Percentiles rank a stretch among this genome's conserved stretches.
Evolutionary conservation across 495 filamentous ascomycete species (phyloP).

Genomic region (Elaphomyces granulatus): DNA sequence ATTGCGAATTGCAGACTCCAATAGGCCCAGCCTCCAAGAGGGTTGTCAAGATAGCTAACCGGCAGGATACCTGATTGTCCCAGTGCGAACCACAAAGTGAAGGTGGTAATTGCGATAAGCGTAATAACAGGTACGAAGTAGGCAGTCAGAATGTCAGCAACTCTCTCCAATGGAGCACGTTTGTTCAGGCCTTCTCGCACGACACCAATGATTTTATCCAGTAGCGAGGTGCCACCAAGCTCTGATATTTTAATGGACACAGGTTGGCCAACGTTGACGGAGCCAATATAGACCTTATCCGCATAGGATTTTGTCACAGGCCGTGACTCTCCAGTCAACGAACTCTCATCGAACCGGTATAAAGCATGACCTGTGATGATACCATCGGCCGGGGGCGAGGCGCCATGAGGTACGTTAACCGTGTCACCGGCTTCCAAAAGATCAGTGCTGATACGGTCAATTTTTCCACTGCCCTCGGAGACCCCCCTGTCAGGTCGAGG

Average conservation of each 20-base stretch:
- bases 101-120: conserved; percentile 65
- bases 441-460: conserved; percentile 45
- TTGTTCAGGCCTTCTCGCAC: conserved; percentile 85
- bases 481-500: background rate
- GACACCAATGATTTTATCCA: conserved; percentile 80
- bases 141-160: conserved; percentile 70
- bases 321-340: conserved; percentile 76
- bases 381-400: conserved; percentile 78
- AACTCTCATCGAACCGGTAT: conserved; percentile 75
- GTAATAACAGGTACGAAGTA: conserved; percentile 86
- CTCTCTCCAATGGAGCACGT: conserved; percentile 71
- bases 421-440: conserved; percentile 72
- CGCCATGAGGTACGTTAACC: conserved; percentile 61
- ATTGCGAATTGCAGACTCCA: conserved; percentile 90
- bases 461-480: conserved; percentile 9
- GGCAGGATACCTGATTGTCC: conserved; percentile 57
- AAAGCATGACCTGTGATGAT: conserved; percentile 42
- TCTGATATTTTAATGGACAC: conserved; percentile 57
- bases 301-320: conserved; percentile 55
- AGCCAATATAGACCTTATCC: conserved; percentile 70
- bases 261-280: conserved; percentile 65
- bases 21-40: conserved; percentile 65
- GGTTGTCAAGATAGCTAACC: conserved; percentile 45
- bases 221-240: conserved; percentile 64
- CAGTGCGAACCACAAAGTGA: conserved; percentile 68